phyloP scores from a whole-genome alignment of 495 filamentous ascomycete genomes.

The Lindgomyces ingoldianus region DNA sequence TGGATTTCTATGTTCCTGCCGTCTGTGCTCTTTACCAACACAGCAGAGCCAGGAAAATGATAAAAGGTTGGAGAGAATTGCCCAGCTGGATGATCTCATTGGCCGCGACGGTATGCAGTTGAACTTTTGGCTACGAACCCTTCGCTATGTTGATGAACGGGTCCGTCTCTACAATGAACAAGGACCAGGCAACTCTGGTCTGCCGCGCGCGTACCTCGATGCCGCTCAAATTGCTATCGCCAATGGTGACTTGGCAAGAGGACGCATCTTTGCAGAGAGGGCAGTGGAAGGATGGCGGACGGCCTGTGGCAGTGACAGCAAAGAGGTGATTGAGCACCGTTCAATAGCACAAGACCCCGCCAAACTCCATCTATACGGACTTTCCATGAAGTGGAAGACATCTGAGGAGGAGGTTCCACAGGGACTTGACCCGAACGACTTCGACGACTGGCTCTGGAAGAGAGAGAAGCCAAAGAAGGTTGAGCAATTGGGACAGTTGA shows the following conservation, averaged over 20 bases:
- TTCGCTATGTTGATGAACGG: slow-evolving; percentile 25
- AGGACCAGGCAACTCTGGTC: slow-evolving; percentile 8
- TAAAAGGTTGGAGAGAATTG: slow-evolving; percentile 14
- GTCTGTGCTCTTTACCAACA: slow-evolving; percentile 24
- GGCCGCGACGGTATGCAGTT: slow-evolving; percentile 10
- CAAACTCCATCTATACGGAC: slow-evolving; percentile 23
- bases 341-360: slow-evolving; percentile 31
- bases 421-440: slow-evolving; percentile 36
- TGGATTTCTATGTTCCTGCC: slow-evolving; percentile 22
- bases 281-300: slow-evolving; percentile 22
- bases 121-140: slow-evolving; percentile 7
- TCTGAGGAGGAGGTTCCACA: slow-evolving; percentile 33
- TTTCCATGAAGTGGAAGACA: slow-evolving; percentile 40
- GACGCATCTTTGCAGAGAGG: slow-evolving; percentile 22
- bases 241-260: slow-evolving; percentile 28
- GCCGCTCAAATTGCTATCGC: slow-evolving; percentile 25
- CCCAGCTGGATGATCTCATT: slow-evolving; percentile 15
- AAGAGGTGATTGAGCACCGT: slow-evolving; percentile 16
- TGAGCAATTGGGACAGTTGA: slow-evolving; percentile 21
- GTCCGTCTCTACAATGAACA: slow-evolving; percentile 19
- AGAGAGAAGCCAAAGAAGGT: slow-evolving; percentile 12
- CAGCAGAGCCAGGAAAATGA: slow-evolving; percentile 20
- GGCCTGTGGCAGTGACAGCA: slow-evolving; percentile 29
- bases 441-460: slow-evolving; percentile 44
- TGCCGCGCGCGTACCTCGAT: slow-evolving; percentile 20